phyloP scores from a whole-genome alignment of 768 basidiomycete species.

The Fomitopsis pulvina region DNA sequence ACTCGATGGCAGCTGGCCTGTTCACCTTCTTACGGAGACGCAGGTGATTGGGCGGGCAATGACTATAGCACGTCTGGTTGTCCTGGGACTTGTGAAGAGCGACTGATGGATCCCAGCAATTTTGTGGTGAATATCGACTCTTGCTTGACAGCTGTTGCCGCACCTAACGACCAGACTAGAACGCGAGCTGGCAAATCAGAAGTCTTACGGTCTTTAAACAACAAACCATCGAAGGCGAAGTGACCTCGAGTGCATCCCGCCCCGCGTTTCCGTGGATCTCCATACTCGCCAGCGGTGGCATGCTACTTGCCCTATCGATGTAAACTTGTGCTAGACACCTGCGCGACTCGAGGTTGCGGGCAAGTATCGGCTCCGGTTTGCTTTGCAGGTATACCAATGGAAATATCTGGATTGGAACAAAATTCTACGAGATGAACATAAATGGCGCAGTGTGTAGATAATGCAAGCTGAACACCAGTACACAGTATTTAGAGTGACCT shows the following conservation, averaged over 20 bases:
- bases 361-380: too few relatives aligned
- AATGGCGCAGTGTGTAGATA: too few relatives aligned
- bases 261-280: not conserved
- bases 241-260: conserved; percentile 6
- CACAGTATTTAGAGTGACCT: too few relatives aligned
- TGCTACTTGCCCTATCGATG: not conserved
- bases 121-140: conserved; percentile 49
- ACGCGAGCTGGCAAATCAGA: conserved; percentile 79
- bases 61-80: conserved; percentile 69
- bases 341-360: too few relatives aligned
- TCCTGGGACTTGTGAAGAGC: conserved; percentile 63
- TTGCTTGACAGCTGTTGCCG: too few relatives aligned
- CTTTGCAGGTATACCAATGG: too few relatives aligned
- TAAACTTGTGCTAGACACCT: not conserved
- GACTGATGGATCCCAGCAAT: conserved; percentile 60
- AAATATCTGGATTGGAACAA: too few relatives aligned
- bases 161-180: conserved; percentile 32
- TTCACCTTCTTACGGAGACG: not conserved
- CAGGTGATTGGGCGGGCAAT: conserved; percentile 83
- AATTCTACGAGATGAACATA: too few relatives aligned
- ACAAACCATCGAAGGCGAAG: conserved; percentile 35
- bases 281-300: not conserved
- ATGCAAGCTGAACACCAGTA: too few relatives aligned
- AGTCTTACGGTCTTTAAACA: conserved; percentile 69
- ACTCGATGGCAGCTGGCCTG: not conserved